Evolutionary conservation across 2,329 filamentous ascomycete genomes (phyloP), one percentile per base, ranked within the genome.

Genomic region (Neofusicoccum cordaticola): DNA sequence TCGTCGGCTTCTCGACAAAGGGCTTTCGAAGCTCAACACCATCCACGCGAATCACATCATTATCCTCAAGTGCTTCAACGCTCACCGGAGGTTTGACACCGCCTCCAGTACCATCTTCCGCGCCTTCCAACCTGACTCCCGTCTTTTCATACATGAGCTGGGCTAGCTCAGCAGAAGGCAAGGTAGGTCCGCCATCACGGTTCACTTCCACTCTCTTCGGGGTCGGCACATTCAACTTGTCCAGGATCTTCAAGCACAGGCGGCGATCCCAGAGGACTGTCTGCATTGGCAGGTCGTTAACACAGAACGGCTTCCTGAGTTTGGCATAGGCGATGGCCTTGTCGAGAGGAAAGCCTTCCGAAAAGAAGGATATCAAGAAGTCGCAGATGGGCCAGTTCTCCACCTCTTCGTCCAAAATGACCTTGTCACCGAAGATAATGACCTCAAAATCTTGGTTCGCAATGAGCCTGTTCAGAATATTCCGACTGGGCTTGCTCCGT

Each of bases 1-100:
- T 97, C n/a, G 93, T 93, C 0, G 95, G 95, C 77, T 99, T 99
- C 75, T 99, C 95, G 42, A 99, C 95, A 73, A 99, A 99, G 0
- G 95, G 95, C 74, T 99, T 99, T 70, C 85, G 89, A 51, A 99
- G 84, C 3, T 88, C 77, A 45, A 86, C 83, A 11, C 94, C 95
- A 74, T 99, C 94, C 9, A 99, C 94, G 47, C 90, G 87, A 63
- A 99, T 83, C 4, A 90, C 89, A 74, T 99, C 93, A 34, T 91
- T 91, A 69, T 96, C 89, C 67, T 98, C 93, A n/a, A 95, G 84
- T 68, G 99, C 82, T 72, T 95, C 90, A 5, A 99, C 90, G 67
- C 86, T 88, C 62, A 86, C 82, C 2, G 90, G 88, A 65, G 78
- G 77, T 5, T 79, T 73, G 27, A 82, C 75, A 3, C 85, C 85